A percentile compares a stretch with the other conserved stretches of the same genome.
Conservation (phyloP, 441 rosid genomes). For the Metrosideros polymorpha region DNA sequence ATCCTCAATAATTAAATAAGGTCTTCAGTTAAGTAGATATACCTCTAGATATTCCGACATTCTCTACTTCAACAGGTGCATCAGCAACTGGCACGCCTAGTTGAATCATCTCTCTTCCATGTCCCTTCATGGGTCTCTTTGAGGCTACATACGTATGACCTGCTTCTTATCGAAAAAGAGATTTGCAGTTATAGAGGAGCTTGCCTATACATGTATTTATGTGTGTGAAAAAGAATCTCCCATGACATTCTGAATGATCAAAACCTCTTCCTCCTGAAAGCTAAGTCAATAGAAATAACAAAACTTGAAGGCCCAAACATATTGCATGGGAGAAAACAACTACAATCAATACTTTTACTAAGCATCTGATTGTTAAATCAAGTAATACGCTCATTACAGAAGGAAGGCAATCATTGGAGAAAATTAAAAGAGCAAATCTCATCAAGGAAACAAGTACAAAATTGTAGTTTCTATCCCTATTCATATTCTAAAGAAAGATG, state of each 20-base stretch:
- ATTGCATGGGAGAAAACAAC: neutral
- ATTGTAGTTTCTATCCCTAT: neutral
- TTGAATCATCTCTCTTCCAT: conserved; percentile 92
- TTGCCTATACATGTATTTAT: neutral
- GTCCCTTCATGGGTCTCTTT: conserved; percentile 83
- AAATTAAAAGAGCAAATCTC: neutral
- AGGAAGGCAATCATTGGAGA: neutral
- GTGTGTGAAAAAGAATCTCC: neutral
- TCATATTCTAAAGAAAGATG: neutral
- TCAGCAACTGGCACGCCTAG: conserved; percentile 77
- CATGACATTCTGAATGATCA: neutral
- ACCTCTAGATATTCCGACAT: conserved; percentile 46
- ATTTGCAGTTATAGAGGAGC: neutral
- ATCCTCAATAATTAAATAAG: neutral
- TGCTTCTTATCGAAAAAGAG: conserved; percentile 25
- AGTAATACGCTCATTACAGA: neutral
- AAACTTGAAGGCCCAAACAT: neutral
- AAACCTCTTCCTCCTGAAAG: neutral
- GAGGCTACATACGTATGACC: conserved; percentile 66
- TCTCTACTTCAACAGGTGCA: conserved; percentile 61
- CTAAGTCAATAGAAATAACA: neutral
- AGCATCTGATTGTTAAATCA: neutral
- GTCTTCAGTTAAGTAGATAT: conserved; percentile 12
- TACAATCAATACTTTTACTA: neutral
- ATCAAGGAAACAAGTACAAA: neutral